Percentiles rank a stretch among this genome's conserved stretches.
phyloP scores from a whole-genome alignment of 495 filamentous ascomycete genomes.

The Rhizodiscina lignyota region DNA sequence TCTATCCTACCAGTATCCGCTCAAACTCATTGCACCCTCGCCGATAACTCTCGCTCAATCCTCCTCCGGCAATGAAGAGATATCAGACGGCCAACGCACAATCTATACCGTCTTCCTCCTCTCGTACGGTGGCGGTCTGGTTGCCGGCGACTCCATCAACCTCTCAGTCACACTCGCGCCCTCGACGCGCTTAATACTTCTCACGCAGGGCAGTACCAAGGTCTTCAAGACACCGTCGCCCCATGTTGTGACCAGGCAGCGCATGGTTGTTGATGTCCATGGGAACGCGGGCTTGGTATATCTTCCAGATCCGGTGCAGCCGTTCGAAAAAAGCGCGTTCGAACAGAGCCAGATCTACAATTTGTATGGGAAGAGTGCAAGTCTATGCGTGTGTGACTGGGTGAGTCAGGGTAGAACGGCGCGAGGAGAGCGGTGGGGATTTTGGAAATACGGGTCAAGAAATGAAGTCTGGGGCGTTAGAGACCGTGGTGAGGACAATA shows the following conservation, averaged over 20 bases:
- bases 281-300: slow-evolving; percentile 58
- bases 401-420: slow-evolving; percentile 74
- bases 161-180: slow-evolving; percentile 49
- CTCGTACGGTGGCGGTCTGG: slow-evolving; percentile 86
- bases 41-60: slow-evolving; percentile 24
- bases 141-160: slow-evolving; percentile 67
- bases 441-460: slow-evolving; percentile 54
- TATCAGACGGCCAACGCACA: background rate
- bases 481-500: slow-evolving; percentile 20
- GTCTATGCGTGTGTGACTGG: slow-evolving; percentile 80
- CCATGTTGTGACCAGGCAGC: slow-evolving; percentile 48
- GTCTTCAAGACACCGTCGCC: slow-evolving; percentile 61
- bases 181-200: slow-evolving; percentile 55
- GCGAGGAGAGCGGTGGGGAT: slow-evolving; percentile 79
- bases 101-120: slow-evolving; percentile 69
- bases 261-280: slow-evolving; percentile 43
- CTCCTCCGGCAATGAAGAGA: background rate
- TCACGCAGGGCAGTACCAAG: slow-evolving; percentile 92
- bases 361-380: slow-evolving; percentile 30
- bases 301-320: slow-evolving; percentile 88
- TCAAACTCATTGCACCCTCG: slow-evolving; percentile 69
- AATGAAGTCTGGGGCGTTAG: slow-evolving; percentile 68
- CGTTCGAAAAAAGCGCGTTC: slow-evolving; percentile 65
- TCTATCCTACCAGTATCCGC: slow-evolving; percentile 78
- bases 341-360: slow-evolving; percentile 66